Evolutionary conservation across 2,329 filamentous ascomycete genomes (phyloP).

Genomic region (Amesomyces nigricolor): DNA sequence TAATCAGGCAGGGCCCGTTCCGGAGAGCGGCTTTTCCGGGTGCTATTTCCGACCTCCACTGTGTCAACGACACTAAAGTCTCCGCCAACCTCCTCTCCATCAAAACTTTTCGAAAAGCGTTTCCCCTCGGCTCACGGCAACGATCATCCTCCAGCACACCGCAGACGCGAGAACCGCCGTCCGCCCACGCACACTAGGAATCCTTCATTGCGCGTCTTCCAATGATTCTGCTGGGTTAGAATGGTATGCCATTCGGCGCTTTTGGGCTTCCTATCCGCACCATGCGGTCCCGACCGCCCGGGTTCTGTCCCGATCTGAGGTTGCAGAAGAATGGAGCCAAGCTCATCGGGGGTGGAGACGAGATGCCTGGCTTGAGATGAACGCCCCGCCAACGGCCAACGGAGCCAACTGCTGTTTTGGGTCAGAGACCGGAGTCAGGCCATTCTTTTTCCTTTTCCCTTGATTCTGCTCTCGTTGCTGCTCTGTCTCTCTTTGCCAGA

Average conservation of each 20-base stretch:
- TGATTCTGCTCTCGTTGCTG: not conserved
- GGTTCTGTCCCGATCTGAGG: slow-evolving; percentile 2
- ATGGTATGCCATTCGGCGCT: not conserved
- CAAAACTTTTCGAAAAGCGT: not conserved
- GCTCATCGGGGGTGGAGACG: slow-evolving; percentile 5
- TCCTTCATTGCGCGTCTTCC: not conserved
- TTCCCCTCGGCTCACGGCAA: not conserved
- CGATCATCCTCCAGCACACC: not conserved
- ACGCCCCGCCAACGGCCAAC: not conserved
- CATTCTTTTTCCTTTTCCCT: not conserved
- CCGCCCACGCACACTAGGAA: not conserved
- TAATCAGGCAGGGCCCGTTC: slow-evolving; percentile 7
- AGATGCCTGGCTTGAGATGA: slow-evolving; percentile 7
- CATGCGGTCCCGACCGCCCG: slow-evolving; percentile 7
- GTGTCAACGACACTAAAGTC: not conserved
- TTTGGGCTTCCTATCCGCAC: not conserved
- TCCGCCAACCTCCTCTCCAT: not conserved
- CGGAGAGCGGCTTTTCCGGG: not conserved
- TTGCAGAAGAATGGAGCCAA: not conserved
- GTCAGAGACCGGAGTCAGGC: not conserved
- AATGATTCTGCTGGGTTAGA: not conserved
- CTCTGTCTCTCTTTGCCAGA: not conserved
- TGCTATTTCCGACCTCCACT: not conserved
- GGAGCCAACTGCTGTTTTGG: not conserved
- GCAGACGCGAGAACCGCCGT: not conserved